Base-by-base conservation (phyloP, 192 early-diverging fungal genomes). In the Irineochytrium annulatum region DNA sequence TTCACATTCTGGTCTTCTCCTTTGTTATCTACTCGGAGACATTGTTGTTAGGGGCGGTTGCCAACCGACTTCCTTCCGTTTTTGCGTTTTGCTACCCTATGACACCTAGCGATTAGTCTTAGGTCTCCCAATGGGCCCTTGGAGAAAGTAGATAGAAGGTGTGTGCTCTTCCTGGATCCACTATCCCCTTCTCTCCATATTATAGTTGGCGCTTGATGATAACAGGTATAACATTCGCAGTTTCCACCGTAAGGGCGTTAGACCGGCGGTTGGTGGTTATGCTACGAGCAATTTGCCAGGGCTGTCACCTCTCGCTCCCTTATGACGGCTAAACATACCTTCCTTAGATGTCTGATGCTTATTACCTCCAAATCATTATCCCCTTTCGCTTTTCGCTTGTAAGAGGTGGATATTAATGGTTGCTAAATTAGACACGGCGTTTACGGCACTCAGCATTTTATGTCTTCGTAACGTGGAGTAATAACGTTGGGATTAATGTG, bases 331-430 rank as follows among this genome's bases (percentile, higher is more conserved):
- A 22, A 8, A 49, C 6, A 49, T n/a, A 49, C 46, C 46, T 49
- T 49, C 46, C 46, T 49, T 49, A 49, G 46, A 49, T 49, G 46
- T 49, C 46, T 49, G 46, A 49, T 49, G 46, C 46, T 24, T n/a
- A n/a, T 17, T 8, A 49, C 24, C 46, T 17, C 26, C 46, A 22
- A 8, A 8, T 49, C 24, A 8, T 49, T 24, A 8, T 24, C 26
- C 46, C 11, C 22, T 49, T 20, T 24, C 46, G 8, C 24, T 22
- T 17, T 24, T n/a, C n/a, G n/a, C n/a, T n/a, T n/a, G n/a, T n/a
- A n/a, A n/a, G n/a, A n/a, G n/a, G n/a, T n/a, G n/a, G n/a, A n/a
- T n/a, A n/a, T n/a, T n/a, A n/a, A n/a, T n/a, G n/a, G n/a, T n/a
- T n/a, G n/a, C n/a, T n/a, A n/a, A n/a, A n/a, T n/a, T n/a, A n/a